Percentiles rank a stretch among this genome's conserved stretches.
Evolutionary conservation across 331 rosid genomes (phyloP).

Genomic region (Malus hybrid): DNA sequence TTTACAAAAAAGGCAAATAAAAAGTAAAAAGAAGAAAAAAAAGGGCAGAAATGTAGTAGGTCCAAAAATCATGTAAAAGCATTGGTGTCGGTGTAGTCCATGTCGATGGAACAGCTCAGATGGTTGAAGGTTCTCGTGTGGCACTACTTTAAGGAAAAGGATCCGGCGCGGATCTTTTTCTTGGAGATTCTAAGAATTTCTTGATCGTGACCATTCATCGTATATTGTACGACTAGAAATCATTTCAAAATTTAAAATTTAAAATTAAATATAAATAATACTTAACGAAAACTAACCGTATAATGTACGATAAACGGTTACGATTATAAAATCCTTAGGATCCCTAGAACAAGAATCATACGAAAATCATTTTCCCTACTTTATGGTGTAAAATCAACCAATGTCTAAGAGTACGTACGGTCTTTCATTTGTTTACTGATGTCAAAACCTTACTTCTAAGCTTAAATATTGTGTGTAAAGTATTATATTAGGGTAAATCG

Average conservation of each 20-base stretch:
- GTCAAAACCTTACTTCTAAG: background rate
- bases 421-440: background rate
- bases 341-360: rapidly evolving
- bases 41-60: background rate
- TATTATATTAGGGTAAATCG: too few relatives aligned
- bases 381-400: background rate
- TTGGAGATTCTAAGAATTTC: rapidly evolving
- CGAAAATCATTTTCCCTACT: too few relatives aligned
- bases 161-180: rapidly evolving
- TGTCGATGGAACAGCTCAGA: background rate
- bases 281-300: rapidly evolving
- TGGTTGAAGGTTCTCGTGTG: constrained; percentile 13
- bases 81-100: background rate
- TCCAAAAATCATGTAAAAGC: background rate
- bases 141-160: background rate
- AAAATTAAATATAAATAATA: too few relatives aligned
- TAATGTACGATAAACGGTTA: too few relatives aligned
- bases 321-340: rapidly evolving
- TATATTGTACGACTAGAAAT: rapidly evolving
- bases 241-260: too few relatives aligned
- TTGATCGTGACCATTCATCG: rapidly evolving
- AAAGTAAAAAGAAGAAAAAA: too few relatives aligned
- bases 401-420: background rate
- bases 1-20: background rate
- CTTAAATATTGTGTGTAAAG: background rate